Evolutionary conservation across 495 filamentous ascomycete species (phyloP).

Genomic region (Astrothelium macrocarpum): DNA sequence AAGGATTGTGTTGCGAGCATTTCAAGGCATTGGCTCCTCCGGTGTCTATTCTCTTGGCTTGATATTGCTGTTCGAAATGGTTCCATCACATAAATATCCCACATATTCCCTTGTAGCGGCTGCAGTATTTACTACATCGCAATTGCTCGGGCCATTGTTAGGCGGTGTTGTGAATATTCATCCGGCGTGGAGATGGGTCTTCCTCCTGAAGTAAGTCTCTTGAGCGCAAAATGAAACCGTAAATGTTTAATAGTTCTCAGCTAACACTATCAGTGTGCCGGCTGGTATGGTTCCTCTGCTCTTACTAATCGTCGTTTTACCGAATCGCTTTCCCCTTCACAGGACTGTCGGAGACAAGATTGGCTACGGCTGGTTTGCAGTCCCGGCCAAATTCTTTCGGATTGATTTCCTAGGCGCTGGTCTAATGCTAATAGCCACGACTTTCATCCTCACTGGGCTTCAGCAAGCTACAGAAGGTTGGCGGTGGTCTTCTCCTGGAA

Average conservation of each 20-base stretch:
- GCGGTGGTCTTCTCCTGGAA: background rate
- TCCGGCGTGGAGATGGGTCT: constrained; percentile 31
- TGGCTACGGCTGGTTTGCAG: no score
- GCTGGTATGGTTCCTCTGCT: background rate
- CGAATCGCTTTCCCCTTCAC: background rate
- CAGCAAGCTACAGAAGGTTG: no score
- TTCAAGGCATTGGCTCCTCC: background rate
- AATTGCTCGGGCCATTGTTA: constrained; percentile 23
- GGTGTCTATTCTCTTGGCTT: background rate
- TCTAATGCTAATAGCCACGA: background rate
- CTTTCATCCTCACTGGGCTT: background rate
- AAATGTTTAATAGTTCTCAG: no score
- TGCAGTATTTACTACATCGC: background rate
- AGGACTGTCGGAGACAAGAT: no score
- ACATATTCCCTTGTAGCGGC: background rate
- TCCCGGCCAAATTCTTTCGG: no score
- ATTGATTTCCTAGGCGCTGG: background rate
- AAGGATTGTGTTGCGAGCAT: background rate
- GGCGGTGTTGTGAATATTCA: constrained; percentile 25
- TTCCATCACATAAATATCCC: background rate
- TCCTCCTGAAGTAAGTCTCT: constrained; percentile 23
- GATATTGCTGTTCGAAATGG: background rate
- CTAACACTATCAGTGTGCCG: background rate
- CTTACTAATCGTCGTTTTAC: background rate
- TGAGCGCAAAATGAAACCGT: no score